phyloP scores from a whole-genome alignment of 768 basidiomycete species.

The Hemileccinum rubropunctum region DNA sequence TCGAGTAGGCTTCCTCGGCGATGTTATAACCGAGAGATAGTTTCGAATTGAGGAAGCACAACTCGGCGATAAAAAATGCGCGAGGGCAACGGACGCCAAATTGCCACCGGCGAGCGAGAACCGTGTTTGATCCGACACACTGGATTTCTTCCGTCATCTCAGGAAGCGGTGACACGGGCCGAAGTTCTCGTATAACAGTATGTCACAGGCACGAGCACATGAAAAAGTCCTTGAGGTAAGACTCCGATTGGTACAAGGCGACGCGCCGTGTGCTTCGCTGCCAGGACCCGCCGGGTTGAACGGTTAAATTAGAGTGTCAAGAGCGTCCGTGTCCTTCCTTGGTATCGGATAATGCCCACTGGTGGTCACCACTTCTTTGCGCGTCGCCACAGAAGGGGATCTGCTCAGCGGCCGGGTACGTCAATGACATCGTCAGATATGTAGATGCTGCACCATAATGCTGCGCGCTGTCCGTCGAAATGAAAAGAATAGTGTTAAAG shows the following conservation, averaged over 20 bases:
- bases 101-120: slow-evolving; percentile 14
- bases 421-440: neutral
- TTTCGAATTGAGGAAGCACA: neutral
- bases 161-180: slow-evolving; percentile 11
- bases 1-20: neutral
- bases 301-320: slow-evolving; percentile 2
- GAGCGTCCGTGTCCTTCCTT: neutral
- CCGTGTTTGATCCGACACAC: slow-evolving; percentile 1
- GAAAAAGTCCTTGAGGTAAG: slow-evolving; percentile 6
- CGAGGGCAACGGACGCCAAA: slow-evolving; percentile 10
- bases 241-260: slow-evolving; percentile 2
- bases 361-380: neutral
- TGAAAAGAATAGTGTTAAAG: neutral
- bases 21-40: neutral
- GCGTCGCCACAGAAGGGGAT: slow-evolving; percentile 5
- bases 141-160: slow-evolving; percentile 1
- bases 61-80: slow-evolving; percentile 10
- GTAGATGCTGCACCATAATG: neutral
- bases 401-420: neutral
- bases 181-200: slow-evolving; percentile 7
- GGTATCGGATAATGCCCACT: neutral
- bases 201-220: slow-evolving; percentile 5
- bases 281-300: slow-evolving; percentile 4
- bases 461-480: neutral
- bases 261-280: neutral